Evolutionary conservation across 2,329 filamentous ascomycete genomes (phyloP), one percentile per base, ranked within the genome.

Genomic region (Penicillium sp.): DNA sequence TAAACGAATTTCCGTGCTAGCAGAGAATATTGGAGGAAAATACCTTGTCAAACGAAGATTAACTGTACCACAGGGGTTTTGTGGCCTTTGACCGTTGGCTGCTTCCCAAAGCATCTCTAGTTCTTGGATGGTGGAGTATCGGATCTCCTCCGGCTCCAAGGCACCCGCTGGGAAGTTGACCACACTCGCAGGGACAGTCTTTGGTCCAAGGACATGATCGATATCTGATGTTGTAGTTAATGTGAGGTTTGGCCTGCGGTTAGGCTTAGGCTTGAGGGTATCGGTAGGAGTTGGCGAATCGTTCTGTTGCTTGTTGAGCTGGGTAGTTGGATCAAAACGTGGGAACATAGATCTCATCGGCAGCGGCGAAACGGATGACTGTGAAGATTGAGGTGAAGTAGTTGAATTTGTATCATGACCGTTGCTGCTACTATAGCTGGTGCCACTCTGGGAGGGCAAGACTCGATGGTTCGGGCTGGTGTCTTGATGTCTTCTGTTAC

Each of bases 291-390:
- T 53, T 29, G 67, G 67, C 8, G 71, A 69, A 42, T 67, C 71
- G 55, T 76, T 75, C 8, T 65, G 59, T 53, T 78, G 76, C 51
- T 73, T 67, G 26, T 54, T 66, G 31, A 74, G 61, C 14, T 73
- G 67, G 1, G 74, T 21, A 13, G 71, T 67, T 1, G 73, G 72
- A 54, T 79, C 67, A 54, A 77, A 77, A 9, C 65, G 72, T 7
- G 77, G 77, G 54, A 79, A 79, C 58, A 79, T 79, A 4, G 77
- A 79, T 52, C 63, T 71, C 59, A 79, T 77, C 10, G 74, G 73
- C 3, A 69, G 61, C 0, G 74, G 72, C 3, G 75, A 70, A 9
- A 50, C 55, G 9, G 64, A 63, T 2, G 61, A 60, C 23, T 58
- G 60, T 0, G 58, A 61, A 16, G 61, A 56, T 46, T 58, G 56